Base-by-base conservation (phyloP, 78 protist genomes). In the Isochrysis galbana region DNA sequence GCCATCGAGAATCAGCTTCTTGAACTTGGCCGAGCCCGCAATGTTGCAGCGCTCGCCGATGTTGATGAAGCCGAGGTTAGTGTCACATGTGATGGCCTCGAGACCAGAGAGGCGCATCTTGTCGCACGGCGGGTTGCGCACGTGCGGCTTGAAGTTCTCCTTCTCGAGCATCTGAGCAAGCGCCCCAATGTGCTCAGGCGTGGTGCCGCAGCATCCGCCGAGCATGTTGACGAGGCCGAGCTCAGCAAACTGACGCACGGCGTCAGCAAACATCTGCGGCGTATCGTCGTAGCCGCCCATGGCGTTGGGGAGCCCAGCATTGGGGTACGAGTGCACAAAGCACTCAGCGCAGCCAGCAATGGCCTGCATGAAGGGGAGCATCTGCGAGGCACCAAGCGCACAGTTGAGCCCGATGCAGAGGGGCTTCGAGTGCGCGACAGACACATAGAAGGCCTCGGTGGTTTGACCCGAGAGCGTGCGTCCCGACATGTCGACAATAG, bases 1-100 rank as follows among this genome's bases (percentile, higher is more conserved):
- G 89, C 91, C 91, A 23, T 95, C 93, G 77, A 47, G 80, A 87
- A 99, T 98, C 34, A 97, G 92, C 46, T 96, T 90, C 82, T 95
- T 94, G 95, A 98, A 99, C 54, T 88, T 82, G 48, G 97, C 87
- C 23, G 99, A 98, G 54, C 99, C 99, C 5, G 98, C 96, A 17
- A 99, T 98, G 94, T 99, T 99, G 96, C 99, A 99, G n/a, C 99
- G 95, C 95, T 99, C 99, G 42, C 99, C 99, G 26, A 98, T 93
- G 94, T 98, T 99, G 48, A 97, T 95, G 94, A 98, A 98, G 88
- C 91, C 94, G 48, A 94, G 38, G 54, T 93, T 45, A 42, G 10
- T 14, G 74, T 61, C 23, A 10, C 19, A 23, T 7, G 74, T 61
- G n/a, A 61, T 51, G 61, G 61, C 95, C 87, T 98, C 98, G 32